phyloP scores from a whole-genome alignment of 345 rosid genomes.

The Anastatica hierochuntica region DNA sequence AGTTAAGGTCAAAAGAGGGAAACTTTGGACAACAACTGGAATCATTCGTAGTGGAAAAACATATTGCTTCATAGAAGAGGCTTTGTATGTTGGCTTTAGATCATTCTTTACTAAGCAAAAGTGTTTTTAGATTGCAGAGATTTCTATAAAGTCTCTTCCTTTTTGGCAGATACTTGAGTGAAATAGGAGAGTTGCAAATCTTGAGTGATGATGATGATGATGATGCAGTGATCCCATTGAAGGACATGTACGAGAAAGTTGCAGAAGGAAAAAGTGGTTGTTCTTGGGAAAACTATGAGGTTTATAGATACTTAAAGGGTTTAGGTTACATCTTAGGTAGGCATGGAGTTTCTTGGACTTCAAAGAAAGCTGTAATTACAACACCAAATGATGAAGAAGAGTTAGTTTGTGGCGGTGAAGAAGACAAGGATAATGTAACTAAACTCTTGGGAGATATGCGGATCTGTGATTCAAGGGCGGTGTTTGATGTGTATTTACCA shows the following conservation, averaged over 20 bases:
- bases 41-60: constrained; percentile 43
- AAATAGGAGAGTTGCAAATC: constrained; percentile 64
- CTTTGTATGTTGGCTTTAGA: constrained; percentile 79
- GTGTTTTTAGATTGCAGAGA: too few species aligned
- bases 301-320: constrained; percentile 56
- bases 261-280: constrained; percentile 43
- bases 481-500: constrained; percentile 69
- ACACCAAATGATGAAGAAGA: constrained; percentile 1
- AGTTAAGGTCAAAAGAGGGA: constrained; percentile 62
- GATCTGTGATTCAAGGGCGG: constrained; percentile 33
- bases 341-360: constrained; percentile 59
- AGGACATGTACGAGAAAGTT: constrained; percentile 45
- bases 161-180: constrained; percentile 53
- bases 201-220: constrained; percentile 31
- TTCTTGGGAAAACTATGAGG: constrained; percentile 56
- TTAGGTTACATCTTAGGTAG: constrained; percentile 68
- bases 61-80: constrained; percentile 62
- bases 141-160: too few species aligned
- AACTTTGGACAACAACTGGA: constrained; percentile 78
- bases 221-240: constrained; percentile 31
- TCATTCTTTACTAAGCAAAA: too few species aligned
- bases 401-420: not conserved
- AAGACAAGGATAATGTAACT: constrained; percentile 7
- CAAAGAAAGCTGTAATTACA: constrained; percentile 29
- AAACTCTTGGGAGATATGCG: constrained; percentile 36